Evolutionary conservation across 1,284 basidiomycete species (phyloP), one percentile per base, ranked within the genome.

Genomic region (Cryptococcus maquisensis): DNA sequence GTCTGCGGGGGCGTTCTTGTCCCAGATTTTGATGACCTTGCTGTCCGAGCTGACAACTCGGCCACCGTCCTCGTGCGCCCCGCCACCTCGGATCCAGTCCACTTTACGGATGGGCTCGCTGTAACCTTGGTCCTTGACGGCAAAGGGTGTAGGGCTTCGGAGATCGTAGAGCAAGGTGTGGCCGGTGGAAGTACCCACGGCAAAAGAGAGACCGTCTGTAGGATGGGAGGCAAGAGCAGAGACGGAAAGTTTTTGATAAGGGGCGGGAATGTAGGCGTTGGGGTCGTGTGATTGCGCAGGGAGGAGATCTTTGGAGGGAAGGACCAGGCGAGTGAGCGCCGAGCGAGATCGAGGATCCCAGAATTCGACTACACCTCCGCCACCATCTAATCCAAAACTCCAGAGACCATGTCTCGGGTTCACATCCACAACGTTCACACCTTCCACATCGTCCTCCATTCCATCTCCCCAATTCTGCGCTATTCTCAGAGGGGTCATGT

Each of bases 21-120:
- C 88, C 93, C 93, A 97, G 38, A 97, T 87, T 77, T 98, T 97
- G 69, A 97, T 84, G 35, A 97, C 91, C 73, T 96, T 96, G 72
- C 85, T 88, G 75, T 97, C 94, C 0, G 90, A 88, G 73, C 87
- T 91, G 43, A 94, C 79, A 12, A 97, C 83, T 74, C 93, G 82
- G 1, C 89, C 87, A 9, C 64, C 59, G 47, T 73, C 72, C 61
- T 94, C 90, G 40, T 90, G 88, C 1, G 88, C 86, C 78, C 93
- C 88, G 12, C 88, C 86, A 37, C 90, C 91, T 64, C 93, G 88
- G 24, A 97, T 84, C 96, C 96, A 99, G 35, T 81, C 77, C 2
- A 98, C 83, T 52, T 82, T 87, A 71, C 88, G 89, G 47, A 99
- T 83, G 0, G 94, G 88, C 41, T 98, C 77, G 2, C 95, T 93